Percentiles rank a stretch among this genome's conserved stretches.
phyloP scores from a whole-genome alignment of 257 asterid genomes.

The Nicotiana obtusifolia region DNA sequence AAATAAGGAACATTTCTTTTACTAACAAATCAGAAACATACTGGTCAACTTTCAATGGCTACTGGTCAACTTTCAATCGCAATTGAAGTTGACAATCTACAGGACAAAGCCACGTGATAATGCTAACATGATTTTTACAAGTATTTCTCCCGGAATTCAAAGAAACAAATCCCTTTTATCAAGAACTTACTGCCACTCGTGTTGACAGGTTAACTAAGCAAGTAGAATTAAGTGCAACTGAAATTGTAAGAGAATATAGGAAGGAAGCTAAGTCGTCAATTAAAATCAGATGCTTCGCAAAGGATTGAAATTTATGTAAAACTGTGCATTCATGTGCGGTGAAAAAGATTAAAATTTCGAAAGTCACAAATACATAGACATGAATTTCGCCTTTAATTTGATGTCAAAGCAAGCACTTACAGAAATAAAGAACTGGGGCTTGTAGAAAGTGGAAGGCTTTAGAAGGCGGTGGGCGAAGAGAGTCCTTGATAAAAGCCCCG shows the following conservation, averaged over 20 bases:
- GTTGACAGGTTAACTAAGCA: not conserved
- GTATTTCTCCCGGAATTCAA: not conserved
- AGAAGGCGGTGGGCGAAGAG: conserved; percentile 49
- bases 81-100: not conserved
- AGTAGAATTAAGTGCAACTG: not conserved
- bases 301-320: not conserved
- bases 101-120: not conserved
- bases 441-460: conserved; percentile 26
- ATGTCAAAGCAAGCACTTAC: too few species aligned
- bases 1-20: not conserved
- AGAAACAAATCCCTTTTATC: not conserved
- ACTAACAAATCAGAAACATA: not conserved
- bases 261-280: not conserved
- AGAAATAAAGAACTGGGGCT: conserved; percentile 32
- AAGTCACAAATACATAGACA: not conserved
- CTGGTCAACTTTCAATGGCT: not conserved
- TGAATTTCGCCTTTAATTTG: too few species aligned
- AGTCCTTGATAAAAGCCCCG: conserved; percentile 53
- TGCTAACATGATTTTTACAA: not conserved
- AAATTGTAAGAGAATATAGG: not conserved
- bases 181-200: not conserved
- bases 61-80: not conserved
- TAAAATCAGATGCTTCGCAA: not conserved
- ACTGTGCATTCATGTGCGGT: not conserved
- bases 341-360: not conserved